Percentiles rank a stretch among this genome's conserved stretches.
Evolutionary conservation across 441 rosid species (phyloP).

Genomic region (Biscutella laevigata): DNA sequence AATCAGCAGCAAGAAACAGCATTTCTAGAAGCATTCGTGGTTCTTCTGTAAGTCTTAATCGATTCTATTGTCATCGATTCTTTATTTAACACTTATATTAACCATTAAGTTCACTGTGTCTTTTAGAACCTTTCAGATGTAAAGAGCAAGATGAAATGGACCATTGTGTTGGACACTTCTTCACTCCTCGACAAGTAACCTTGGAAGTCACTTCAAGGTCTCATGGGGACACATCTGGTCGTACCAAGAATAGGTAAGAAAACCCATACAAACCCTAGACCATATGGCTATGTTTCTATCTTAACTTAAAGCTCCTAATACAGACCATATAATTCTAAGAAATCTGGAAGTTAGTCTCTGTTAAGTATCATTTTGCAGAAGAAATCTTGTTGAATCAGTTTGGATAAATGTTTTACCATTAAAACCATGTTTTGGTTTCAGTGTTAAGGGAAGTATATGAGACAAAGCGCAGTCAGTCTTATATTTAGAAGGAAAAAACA

Average conservation of each 20-base stretch:
- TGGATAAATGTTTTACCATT: background rate
- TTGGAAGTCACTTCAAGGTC: slow-evolving; percentile 64
- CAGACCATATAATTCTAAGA: background rate
- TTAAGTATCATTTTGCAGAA: too few relatives aligned
- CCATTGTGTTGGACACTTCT: slow-evolving; percentile 57
- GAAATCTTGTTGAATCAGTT: too few relatives aligned
- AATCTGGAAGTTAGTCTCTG: background rate
- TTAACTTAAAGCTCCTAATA: background rate
- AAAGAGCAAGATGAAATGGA: slow-evolving; percentile 51
- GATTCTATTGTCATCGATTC: background rate
- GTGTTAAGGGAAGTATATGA: slow-evolving; percentile 69
- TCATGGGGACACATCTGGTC: slow-evolving; percentile 62
- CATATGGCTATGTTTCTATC: too few relatives aligned
- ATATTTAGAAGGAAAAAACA: slow-evolving; percentile 44
- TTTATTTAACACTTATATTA: background rate
- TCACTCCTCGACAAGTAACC: slow-evolving; percentile 59
- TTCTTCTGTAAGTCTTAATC: slow-evolving; percentile 27
- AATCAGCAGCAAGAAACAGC: slow-evolving; percentile 28
- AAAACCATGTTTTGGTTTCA: slow-evolving; percentile 21
- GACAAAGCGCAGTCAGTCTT: slow-evolving; percentile 36
- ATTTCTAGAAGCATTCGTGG: slow-evolving; percentile 26
- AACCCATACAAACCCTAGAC: background rate
- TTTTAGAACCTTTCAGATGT: slow-evolving; percentile 37
- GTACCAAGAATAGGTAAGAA: slow-evolving; percentile 67
- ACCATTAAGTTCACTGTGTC: slow-evolving; percentile 4